phyloP scores from a whole-genome alignment of 2,329 filamentous ascomycete species.

The Fusarium sp. region DNA sequence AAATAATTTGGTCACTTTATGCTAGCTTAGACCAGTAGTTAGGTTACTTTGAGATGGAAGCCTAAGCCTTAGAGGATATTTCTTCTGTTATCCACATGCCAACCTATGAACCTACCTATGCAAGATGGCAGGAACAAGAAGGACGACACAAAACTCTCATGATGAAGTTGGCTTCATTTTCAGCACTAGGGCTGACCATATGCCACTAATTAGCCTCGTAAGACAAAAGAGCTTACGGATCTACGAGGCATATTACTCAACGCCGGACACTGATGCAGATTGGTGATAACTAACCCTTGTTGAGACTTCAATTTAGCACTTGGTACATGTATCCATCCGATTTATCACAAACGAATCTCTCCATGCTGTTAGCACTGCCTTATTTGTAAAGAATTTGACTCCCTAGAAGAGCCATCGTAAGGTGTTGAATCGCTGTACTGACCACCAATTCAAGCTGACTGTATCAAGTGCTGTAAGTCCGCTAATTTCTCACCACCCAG shows the following conservation, averaged over 20 bases:
- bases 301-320: not conserved
- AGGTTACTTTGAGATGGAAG: too few species aligned
- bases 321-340: not conserved
- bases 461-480: not conserved
- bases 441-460: not conserved
- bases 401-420: not conserved
- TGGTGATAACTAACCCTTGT: rapidly evolving
- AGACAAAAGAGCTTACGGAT: not conserved
- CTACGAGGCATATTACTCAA: not conserved
- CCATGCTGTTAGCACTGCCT: not conserved
- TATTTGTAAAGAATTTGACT: not conserved
- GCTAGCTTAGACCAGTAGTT: too few species aligned
- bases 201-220: not conserved
- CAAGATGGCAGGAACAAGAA: not conserved
- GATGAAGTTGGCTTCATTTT: not conserved
- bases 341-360: too few species aligned
- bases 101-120: not conserved
- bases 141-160: not conserved
- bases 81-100: not conserved
- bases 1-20: too few species aligned
- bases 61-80: too few species aligned
- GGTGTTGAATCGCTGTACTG: not conserved
- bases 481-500: not conserved
- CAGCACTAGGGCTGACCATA: not conserved
- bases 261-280: not conserved